Base-by-base conservation (phyloP, 768 basidiomycete genomes). In the Mrakia frigida region DNA sequence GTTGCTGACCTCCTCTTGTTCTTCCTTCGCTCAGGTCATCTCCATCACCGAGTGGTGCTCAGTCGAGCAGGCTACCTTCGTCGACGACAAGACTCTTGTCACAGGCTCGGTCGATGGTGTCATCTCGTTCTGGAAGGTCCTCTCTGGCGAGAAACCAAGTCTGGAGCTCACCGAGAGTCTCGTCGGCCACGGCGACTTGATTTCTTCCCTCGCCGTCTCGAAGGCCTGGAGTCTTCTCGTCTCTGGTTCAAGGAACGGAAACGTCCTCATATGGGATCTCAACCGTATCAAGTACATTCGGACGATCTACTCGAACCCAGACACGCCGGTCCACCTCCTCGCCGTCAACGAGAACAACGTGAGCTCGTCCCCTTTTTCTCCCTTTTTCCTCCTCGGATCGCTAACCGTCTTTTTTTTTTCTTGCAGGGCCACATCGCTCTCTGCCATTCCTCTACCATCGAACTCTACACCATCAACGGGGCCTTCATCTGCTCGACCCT, bases 311-410 rank as follows among this genome's bases (percentile, higher is more conserved):
- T 90, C 93, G 41, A 90, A 90, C 88, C 91, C 93, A 75, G 87
- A 86, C 9, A 83, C 83, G 56, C 79, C 84, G 0, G 88, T 96
- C 21, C 87, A 88, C 80, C 85, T 91, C 1, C 90, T 90, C 31
- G 86, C 91, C 14, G 88, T 97, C 79, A 92, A 94, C 80, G 93
- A 95, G 81, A 90, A 91, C 82, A 93, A 91, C 68, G 93, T 95
- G 81, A 80, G 90, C 85, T 9, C 18, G 37, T 13, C 23, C 18
- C 18, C 18, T 21, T n/a, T 53, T n/a, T 65, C 63, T 39, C 43
- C 59, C 76, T 35, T 39, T 73, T 35, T 18, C 39, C 28, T 59
- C 25, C 28, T 9, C 59, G 70, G 60, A 60, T 61, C 75, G 53
- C 72, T 23, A 37, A 28, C 46, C 60, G 77, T 25, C 73, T 61